Base-by-base conservation (phyloP, 2,329 filamentous ascomycete genomes). In the Tolypocladium amazonense region DNA sequence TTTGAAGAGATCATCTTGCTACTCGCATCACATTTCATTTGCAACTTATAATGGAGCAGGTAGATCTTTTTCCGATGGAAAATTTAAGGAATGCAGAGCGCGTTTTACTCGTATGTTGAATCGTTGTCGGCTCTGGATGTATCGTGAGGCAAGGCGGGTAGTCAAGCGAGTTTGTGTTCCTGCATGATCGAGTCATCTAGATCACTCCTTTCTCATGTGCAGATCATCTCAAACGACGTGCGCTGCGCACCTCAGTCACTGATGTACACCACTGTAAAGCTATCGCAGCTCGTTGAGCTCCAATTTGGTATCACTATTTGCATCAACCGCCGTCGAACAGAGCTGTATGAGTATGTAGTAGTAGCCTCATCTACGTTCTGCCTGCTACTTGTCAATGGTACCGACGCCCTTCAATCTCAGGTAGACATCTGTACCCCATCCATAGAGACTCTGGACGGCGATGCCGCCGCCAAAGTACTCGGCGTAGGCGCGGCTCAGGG, bases 391-490 rank as follows among this genome's bases (percentile, higher is more conserved):
- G 61, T 76, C 72, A 59, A 85, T 79, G 64, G 78, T 82, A 12
- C 81, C 84, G 9, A 87, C 81, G 2, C 84, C 84, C 70, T 86
- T 86, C 50, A 89, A 71, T 56, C 83, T 75, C 55, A 89, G 70
- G 67, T 88, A 89, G 1, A 89, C 86, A 68, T 89, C 86, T 7
- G 84, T 86, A 4, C 84, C 94, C 94, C 94, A 99, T 4, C 94
- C 93, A 78, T 91, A 94, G 55, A 97, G 75, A 71, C 91, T 97
- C 79, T 99, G 93, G n/a, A 99, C 87, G 5, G 87, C 87, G 61
- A 99, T 94, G 3, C 92, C 92, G 0, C 94, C 94, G 2, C 94
- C 94, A 78, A 99, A 99, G 69, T 97, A 99, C 77, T 99, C 93
- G 0, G 94, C 94, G 70, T 99, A 99, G 0, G 94, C 93, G 62